Conservation (phyloP, 331 rosid species). For the Pyrus hybrid region DNA sequence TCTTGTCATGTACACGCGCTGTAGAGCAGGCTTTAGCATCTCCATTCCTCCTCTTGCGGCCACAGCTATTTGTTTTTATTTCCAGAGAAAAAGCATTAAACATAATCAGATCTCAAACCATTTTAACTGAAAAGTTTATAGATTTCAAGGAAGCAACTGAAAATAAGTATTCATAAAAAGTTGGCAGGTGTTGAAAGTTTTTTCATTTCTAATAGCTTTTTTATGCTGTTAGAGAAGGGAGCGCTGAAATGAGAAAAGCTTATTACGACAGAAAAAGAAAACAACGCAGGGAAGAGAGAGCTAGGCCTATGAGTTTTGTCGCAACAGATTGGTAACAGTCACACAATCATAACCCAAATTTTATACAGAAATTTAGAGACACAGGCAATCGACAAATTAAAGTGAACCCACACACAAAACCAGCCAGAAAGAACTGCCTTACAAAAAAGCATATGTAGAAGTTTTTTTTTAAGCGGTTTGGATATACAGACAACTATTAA, state of each 20-base stretch:
- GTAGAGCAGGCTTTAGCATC: constrained; percentile 74
- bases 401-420: neutral
- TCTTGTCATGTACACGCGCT: constrained; percentile 74
- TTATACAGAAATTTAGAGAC: neutral
- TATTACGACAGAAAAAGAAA: neutral
- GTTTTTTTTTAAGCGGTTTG: neutral
- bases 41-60: constrained; percentile 91
- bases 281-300: neutral
- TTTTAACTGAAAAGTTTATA: neutral
- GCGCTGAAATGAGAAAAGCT: neutral
- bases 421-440: neutral
- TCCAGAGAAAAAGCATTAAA: constrained; percentile 10
- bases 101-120: neutral
- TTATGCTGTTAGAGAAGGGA: too few relatives aligned
- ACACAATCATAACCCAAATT: neutral
- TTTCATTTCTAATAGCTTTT: too few relatives aligned
- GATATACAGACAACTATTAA: neutral
- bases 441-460: neutral
- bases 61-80: constrained; percentile 41
- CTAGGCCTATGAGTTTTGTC: too few relatives aligned
- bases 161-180: too few relatives aligned
- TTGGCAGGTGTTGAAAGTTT: too few relatives aligned
- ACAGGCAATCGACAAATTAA: neutral
- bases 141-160: neutral
- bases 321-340: neutral